Conservation (phyloP, 129 eudicot species). For the Flaveria trinervia region DNA sequence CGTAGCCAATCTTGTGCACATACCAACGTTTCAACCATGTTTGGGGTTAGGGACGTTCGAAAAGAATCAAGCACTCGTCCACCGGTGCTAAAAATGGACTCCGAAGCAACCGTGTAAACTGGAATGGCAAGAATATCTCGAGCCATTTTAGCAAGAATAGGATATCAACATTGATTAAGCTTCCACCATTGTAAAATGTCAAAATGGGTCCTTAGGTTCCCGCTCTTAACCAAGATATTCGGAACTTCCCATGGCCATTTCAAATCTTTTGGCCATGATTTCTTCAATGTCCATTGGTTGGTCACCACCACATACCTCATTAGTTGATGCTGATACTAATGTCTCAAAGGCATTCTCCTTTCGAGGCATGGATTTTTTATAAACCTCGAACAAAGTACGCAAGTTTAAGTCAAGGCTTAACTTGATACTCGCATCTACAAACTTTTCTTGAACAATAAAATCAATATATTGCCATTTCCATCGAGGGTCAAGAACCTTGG, state of each 20-base stretch:
- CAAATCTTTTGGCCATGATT: background rate
- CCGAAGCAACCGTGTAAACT: background rate
- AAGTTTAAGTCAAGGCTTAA: background rate
- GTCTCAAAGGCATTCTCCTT: background rate
- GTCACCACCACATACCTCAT: background rate
- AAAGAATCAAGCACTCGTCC: background rate
- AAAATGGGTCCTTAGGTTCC: background rate
- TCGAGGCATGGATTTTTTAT: background rate
- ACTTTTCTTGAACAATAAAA: too few relatives aligned
- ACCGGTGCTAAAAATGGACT: background rate
- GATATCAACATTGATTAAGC: background rate
- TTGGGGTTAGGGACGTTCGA: background rate
- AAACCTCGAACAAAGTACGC: background rate
- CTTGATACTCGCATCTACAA: too few relatives aligned
- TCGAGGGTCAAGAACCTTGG: too few relatives aligned
- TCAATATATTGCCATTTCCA: too few relatives aligned
- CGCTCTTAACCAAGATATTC: background rate
- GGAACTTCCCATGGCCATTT: background rate
- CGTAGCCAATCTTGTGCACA: background rate
- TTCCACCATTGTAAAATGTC: background rate
- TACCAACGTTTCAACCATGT: background rate
- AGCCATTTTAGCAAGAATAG: slow-evolving; percentile 8
- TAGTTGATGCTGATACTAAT: background rate
- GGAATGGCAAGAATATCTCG: background rate
- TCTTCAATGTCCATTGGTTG: background rate